Conservation (phyloP, 2,329 filamentous ascomycete genomes). For the Lasiodiplodia sp. region DNA sequence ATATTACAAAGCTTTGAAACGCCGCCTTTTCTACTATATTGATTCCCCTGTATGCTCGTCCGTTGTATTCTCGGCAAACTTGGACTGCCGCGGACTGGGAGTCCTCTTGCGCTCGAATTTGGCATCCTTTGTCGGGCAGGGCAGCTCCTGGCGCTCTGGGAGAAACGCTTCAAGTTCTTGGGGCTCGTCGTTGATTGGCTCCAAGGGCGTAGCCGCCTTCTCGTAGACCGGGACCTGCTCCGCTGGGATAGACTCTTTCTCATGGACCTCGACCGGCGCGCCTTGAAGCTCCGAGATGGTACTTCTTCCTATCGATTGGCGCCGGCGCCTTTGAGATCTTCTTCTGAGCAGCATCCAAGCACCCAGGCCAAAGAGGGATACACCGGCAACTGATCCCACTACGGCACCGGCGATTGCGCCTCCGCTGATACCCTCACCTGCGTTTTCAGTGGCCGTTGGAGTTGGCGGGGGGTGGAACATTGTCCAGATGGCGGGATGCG, state of each 20-base stretch:
- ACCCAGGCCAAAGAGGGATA: background rate
- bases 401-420: constrained; percentile 27
- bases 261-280: background rate
- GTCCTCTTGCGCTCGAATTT: background rate
- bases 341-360: background rate
- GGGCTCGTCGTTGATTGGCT: background rate
- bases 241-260: background rate
- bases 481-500: constrained; percentile 17
- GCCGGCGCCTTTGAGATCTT: background rate
- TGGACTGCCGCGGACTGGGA: background rate
- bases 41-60: background rate
- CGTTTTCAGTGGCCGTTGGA: too few species aligned
- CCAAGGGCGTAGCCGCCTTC: background rate
- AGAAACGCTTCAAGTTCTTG: background rate
- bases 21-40: too few species aligned
- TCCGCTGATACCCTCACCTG: background rate
- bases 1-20: too few species aligned
- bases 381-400: constrained; percentile 5
- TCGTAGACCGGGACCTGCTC: background rate
- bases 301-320: background rate
- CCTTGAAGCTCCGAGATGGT: background rate
- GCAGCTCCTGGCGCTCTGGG: background rate
- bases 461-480: constrained; percentile 19
- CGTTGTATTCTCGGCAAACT: background rate
- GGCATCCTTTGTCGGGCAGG: background rate